Evolutionary conservation across 805 yeast species (phyloP), one percentile per base, ranked within the genome.

Genomic region (Nakazawaea sp.): DNA sequence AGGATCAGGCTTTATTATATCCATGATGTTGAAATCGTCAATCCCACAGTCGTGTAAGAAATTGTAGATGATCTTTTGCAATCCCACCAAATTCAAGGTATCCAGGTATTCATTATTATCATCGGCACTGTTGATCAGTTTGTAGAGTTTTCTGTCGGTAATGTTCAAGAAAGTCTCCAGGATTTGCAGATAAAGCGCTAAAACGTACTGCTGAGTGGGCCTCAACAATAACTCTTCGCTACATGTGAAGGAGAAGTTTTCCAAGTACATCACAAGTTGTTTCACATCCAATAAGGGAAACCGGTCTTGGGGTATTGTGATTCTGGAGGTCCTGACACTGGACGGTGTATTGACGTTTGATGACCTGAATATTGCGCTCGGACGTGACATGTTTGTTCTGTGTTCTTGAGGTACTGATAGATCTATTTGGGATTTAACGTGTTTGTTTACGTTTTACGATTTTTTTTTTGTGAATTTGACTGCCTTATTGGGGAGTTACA

Each of bases 1-100:
- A 0, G 83, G 64, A n/a, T 87, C 95, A 1, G 96, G 96, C 45
- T 76, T 77, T 41, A 74, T 65, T 21, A 88, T 62, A 59, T 88
- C 96, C 60, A 73, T 66, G 35, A 87, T 63, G 30, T 78, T 72
- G 51, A 87, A 83, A 55, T 88, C 95, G 40, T 74, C 67, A 2
- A 88, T 72, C 0, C 95, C 95, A 51, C 90, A 79, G 41, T 72
- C 78, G 31, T 68, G 67, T 45, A 85, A 66, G 53, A 85, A 82
- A 49, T 67, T 70, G 52, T 66, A 69, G 45, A 83, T 70, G 5
- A 75, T 73, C 36, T 77, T 59, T 42, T 78, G 83, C 18, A 81
- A 58, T 2, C 75, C 74, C 15, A 82, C 59, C 10, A 78, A 56
- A 38, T 62, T 61, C 48, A 78, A 52, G 5, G 79, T 61, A 23